phyloP scores from a whole-genome alignment of 371 early-diverging fungal genomes.

The Mucor indicus region DNA sequence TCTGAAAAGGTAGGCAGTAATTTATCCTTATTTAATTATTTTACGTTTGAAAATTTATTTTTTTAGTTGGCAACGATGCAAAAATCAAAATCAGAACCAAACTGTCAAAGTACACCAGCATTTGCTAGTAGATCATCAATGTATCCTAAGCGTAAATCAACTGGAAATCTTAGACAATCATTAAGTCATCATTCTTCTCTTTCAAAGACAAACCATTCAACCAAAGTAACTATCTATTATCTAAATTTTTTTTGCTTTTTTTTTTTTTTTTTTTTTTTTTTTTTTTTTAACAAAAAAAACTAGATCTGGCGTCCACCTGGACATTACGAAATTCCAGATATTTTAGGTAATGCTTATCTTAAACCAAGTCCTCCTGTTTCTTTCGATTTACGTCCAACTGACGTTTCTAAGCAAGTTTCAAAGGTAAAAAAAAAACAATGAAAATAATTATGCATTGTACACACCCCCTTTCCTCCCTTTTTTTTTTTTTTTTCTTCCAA shows the following conservation, averaged over 20 bases:
- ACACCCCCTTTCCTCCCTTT: not conserved
- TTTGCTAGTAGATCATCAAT: slow-evolving; percentile 1
- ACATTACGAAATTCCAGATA: slow-evolving; percentile 48
- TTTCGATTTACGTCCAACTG: slow-evolving; percentile 34
- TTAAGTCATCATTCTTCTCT: slow-evolving; percentile 18
- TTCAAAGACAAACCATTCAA: slow-evolving; percentile 7
- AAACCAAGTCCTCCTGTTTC: slow-evolving; percentile 39
- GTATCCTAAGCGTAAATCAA: slow-evolving; percentile 46
- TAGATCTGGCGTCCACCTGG: slow-evolving; percentile 45
- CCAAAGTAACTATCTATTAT: slow-evolving; percentile 7
- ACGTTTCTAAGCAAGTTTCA: slow-evolving; percentile 39
- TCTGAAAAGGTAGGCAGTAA: slow-evolving; percentile 15
- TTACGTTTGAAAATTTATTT: not conserved
- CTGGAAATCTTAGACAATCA: slow-evolving; percentile 38
- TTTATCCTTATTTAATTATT: not conserved
- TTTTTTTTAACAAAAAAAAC: not conserved
- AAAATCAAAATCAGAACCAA: slow-evolving; percentile 44
- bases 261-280: not conserved
- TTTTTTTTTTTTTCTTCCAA: slow-evolving; percentile 4
- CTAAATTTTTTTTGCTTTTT: not conserved
- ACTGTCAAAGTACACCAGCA: slow-evolving; percentile 24
- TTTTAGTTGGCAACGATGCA: slow-evolving; percentile 25
- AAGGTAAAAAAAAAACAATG: slow-evolving; percentile 25
- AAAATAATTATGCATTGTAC: not conserved
- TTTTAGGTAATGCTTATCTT: slow-evolving; percentile 45